Percentiles rank a stretch among this genome's conserved stretches.
These are phyloP conservation scores for Mortierella sp. DNA, from an alignment of 371 early-diverging fungal genomes.

Conservation along the genomic window DNA sequence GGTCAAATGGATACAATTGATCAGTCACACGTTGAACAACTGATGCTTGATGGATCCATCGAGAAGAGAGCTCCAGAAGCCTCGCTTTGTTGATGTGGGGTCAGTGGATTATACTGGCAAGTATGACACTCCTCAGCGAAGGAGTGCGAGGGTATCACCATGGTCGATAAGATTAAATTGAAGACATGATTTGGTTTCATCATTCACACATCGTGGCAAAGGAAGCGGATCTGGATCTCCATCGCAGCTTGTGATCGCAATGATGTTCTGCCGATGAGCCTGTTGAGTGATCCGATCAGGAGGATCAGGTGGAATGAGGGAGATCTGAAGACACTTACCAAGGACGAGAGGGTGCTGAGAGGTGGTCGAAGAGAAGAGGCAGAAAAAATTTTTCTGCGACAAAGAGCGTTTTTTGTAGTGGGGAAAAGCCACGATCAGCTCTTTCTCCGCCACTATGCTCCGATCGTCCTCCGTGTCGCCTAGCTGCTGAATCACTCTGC, in stretches of 20 bases:
- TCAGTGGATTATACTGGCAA: conserved; percentile 58
- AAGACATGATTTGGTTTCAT: conserved; percentile 48
- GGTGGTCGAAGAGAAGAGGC: too few species aligned
- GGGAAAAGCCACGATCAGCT: too few species aligned
- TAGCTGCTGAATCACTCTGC: too few species aligned
- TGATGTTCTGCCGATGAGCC: too few species aligned
- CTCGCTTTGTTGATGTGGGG: conserved; percentile 16
- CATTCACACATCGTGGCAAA: conserved; percentile 33
- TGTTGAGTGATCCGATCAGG: neutral
- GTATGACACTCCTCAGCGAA: conserved; percentile 60
- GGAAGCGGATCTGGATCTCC: neutral
- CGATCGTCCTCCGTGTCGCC: too few species aligned
- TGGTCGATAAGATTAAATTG: conserved; percentile 56
- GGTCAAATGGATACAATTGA: too few species aligned
- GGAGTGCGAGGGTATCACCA: conserved; percentile 53
- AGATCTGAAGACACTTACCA: neutral
- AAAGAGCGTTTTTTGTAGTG: too few species aligned
- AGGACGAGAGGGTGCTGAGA: too few species aligned
- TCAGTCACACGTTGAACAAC: too few species aligned
- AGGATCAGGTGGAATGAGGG: neutral
- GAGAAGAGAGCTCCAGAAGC: too few species aligned
- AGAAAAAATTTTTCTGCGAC: too few species aligned
- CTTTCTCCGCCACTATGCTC: too few species aligned
- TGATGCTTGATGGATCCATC: neutral
- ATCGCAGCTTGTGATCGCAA: neutral